A percentile compares a stretch with the other conserved stretches of the same genome.
Conservation (phyloP, 148 eudicot species). For the Amaranthus cruentus region DNA sequence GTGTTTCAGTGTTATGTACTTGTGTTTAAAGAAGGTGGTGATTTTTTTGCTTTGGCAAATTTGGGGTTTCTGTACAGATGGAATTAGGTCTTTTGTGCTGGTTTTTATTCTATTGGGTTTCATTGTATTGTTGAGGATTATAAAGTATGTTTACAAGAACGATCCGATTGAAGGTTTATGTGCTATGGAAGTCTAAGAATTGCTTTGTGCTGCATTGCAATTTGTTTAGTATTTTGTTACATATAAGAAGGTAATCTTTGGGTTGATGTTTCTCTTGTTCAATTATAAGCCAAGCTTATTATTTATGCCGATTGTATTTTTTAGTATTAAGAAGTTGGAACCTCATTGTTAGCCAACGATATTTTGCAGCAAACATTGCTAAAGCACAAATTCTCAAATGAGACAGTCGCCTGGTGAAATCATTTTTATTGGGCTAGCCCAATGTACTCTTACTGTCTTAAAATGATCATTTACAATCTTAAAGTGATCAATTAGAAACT, state of each 20-base stretch:
- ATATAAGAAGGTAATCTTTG: background rate
- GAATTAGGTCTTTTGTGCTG: background rate
- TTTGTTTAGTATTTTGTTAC: background rate
- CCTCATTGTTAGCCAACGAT: background rate
- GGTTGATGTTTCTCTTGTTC: background rate
- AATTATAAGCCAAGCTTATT: background rate
- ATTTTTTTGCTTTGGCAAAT: background rate
- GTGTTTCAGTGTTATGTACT: too few species aligned
- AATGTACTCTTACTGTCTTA: too few species aligned
- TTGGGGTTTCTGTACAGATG: background rate
- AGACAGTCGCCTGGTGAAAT: background rate
- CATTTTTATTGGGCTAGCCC: too few species aligned
- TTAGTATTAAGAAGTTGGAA: background rate
- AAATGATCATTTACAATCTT: too few species aligned
- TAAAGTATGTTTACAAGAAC: background rate
- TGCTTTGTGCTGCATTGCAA: background rate
- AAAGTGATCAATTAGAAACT: too few species aligned
- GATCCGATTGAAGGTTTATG: background rate
- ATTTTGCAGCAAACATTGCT: too few species aligned
- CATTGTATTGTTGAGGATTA: background rate
- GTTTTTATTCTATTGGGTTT: background rate
- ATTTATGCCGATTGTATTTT: background rate
- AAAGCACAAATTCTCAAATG: background rate
- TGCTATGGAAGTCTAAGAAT: background rate
- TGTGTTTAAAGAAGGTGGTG: too few species aligned